Conservation (phyloP, 2,329 filamentous ascomycete species). For the Atkinsonella texensis region DNA sequence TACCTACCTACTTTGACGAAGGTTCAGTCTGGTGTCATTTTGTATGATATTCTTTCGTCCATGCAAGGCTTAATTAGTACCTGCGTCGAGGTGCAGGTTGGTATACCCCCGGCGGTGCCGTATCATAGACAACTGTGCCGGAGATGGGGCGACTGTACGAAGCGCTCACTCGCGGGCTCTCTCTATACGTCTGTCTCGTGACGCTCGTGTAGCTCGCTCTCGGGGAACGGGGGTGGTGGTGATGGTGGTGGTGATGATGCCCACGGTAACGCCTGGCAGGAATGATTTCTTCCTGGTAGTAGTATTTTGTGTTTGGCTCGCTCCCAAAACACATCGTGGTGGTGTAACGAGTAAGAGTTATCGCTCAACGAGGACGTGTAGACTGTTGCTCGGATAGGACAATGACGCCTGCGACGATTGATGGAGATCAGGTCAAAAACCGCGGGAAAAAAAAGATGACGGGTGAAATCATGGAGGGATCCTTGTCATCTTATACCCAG, state of each 20-base stretch:
- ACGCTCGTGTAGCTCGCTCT: conserved; percentile 31
- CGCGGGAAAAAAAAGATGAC: neutral
- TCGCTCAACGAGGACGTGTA: too few relatives aligned
- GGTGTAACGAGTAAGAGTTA: neutral
- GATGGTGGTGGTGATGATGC: conserved; percentile 22
- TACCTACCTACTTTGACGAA: neutral
- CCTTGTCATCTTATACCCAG: neutral
- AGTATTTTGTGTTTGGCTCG: conserved; percentile 35
- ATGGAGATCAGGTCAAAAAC: neutral
- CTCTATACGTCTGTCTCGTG: conserved; percentile 23
- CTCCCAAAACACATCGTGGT: conserved; percentile 38
- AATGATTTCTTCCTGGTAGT: conserved; percentile 43
- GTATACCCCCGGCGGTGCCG: conserved; percentile 7
- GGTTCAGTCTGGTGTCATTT: neutral
- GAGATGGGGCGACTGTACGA: conserved; percentile 9
- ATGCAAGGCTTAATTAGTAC: neutral
- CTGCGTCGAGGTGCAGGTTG: neutral
- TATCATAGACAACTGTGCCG: conserved; percentile 28
- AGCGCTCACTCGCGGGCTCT: conserved; percentile 31
- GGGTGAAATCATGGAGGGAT: neutral
- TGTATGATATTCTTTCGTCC: neutral
- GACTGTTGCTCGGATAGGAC: too few relatives aligned
- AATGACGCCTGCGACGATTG: too few relatives aligned
- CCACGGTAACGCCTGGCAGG: conserved; percentile 29
- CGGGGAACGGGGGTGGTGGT: conserved; percentile 23